Percentiles rank a stretch among this genome's conserved stretches.
Conservation (phyloP, 2,329 filamentous ascomycete species). For the Clathrospora elynae region DNA sequence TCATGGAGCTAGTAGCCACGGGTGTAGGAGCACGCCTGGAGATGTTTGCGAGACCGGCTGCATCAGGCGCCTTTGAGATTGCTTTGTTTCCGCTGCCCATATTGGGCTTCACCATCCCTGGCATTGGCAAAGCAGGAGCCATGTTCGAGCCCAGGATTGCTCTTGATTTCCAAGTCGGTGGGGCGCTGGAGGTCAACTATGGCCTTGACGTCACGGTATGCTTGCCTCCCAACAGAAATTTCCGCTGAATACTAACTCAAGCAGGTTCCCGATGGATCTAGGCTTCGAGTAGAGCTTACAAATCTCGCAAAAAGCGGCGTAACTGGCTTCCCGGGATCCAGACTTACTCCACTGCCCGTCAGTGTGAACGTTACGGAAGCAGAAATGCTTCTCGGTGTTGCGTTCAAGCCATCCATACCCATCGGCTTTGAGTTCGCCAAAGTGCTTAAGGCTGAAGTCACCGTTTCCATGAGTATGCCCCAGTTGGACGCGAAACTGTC, state of each 20-base stretch:
- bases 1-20: slow-evolving; percentile 39
- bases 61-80: slow-evolving; percentile 30
- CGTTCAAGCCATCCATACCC: slow-evolving; percentile 43
- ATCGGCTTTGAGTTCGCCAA: slow-evolving; percentile 44
- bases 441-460: slow-evolving; percentile 33
- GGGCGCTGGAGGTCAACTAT: slow-evolving; percentile 41
- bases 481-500: slow-evolving; percentile 37
- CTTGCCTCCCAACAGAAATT: not conserved
- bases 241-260: slow-evolving; percentile 13
- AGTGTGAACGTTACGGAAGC: slow-evolving; percentile 34
- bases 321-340: slow-evolving; percentile 37
- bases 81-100: slow-evolving; percentile 34
- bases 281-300: slow-evolving; percentile 34
- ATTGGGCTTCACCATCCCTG: slow-evolving; percentile 43
- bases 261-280: slow-evolving; percentile 39
- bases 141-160: slow-evolving; percentile 38
- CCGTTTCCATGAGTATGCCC: slow-evolving; percentile 41
- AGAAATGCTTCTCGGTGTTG: slow-evolving; percentile 34
- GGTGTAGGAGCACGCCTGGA: slow-evolving; percentile 44
- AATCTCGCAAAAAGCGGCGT: slow-evolving; percentile 33
- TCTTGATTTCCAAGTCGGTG: slow-evolving; percentile 34
- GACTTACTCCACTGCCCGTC: slow-evolving; percentile 42
- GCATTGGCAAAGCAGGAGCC: slow-evolving; percentile 46
- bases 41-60: slow-evolving; percentile 36
- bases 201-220: slow-evolving; percentile 46